Conservation (phyloP, 2,329 filamentous ascomycete genomes). For the Drechmeria coniospora region DNA sequence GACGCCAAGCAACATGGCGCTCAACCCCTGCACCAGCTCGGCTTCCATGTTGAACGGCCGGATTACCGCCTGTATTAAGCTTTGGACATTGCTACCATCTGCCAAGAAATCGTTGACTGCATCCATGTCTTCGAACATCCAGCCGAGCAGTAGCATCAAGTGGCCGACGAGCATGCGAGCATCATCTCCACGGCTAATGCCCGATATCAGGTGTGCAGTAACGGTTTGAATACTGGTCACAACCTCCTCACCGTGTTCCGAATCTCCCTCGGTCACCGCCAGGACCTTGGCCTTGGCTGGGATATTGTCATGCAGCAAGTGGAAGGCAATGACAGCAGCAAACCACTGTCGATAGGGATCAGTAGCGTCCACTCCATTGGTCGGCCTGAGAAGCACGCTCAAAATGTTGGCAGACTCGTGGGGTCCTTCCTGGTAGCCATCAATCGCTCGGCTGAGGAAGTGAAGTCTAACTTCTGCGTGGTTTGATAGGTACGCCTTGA, state of each 20-base stretch:
- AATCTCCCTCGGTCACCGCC: slow-evolving; percentile 76
- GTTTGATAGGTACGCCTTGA: slow-evolving; percentile 81
- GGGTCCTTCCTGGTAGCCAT: slow-evolving; percentile 61
- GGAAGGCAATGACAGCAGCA: slow-evolving; percentile 71
- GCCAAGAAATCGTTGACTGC: slow-evolving; percentile 85
- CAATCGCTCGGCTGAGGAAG: slow-evolving; percentile 77
- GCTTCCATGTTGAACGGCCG: slow-evolving; percentile 44
- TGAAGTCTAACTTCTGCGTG: slow-evolving; percentile 71
- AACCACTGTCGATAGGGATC: slow-evolving; percentile 89
- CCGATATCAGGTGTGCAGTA: slow-evolving; percentile 69
- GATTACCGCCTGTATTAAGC: slow-evolving; percentile 56
- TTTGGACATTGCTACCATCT: slow-evolving; percentile 86
- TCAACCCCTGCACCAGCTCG: slow-evolving; percentile 63
- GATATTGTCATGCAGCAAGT: slow-evolving; percentile 66
- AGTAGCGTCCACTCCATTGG: slow-evolving; percentile 40
- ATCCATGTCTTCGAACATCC: slow-evolving; percentile 84
- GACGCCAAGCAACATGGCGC: slow-evolving; percentile 70
- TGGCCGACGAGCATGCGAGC: slow-evolving; percentile 70
- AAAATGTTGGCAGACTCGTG: slow-evolving; percentile 82
- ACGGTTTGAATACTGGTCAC: slow-evolving; percentile 86
- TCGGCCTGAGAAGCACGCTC: slow-evolving; percentile 60
- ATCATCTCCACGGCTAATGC: slow-evolving; percentile 62
- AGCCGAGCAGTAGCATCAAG: slow-evolving; percentile 73
- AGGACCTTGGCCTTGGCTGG: slow-evolving; percentile 69
- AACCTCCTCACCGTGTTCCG: slow-evolving; percentile 79